These are phyloP conservation scores for Fusarium armeniacum DNA, from an alignment of 2,329 filamentous ascomycete species.

Conservation along the genomic window DNA sequence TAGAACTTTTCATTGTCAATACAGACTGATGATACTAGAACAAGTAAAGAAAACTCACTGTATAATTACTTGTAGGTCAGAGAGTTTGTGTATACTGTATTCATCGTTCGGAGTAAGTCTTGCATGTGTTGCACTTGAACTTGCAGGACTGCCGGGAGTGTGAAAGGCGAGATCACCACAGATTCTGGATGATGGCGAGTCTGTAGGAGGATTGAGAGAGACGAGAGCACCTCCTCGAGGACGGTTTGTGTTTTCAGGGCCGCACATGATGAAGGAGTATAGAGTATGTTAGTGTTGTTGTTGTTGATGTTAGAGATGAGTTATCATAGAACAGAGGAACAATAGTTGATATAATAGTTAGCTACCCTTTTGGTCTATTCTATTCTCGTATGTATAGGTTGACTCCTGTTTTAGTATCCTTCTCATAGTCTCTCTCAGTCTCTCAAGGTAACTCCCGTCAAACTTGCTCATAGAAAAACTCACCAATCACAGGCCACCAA, in stretches of 20 bases:
- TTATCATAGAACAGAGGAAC: background rate
- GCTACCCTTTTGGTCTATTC: background rate
- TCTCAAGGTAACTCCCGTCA: slow-evolving; percentile 22
- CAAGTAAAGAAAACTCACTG: slow-evolving; percentile 55
- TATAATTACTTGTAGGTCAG: slow-evolving; percentile 58
- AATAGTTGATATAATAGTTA: background rate
- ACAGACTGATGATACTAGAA: no score
- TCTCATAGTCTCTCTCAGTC: slow-evolving; percentile 44
- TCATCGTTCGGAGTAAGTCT: slow-evolving; percentile 55
- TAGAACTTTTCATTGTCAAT: slow-evolving; percentile 51
- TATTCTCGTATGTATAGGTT: no score
- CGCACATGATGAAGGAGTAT: slow-evolving; percentile 59
- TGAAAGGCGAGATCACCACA: slow-evolving; percentile 61
- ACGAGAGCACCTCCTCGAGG: slow-evolving; percentile 63
- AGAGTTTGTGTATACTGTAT: slow-evolving; percentile 32
- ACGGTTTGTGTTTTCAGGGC: slow-evolving; percentile 57
- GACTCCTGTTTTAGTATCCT: slow-evolving; percentile 14
- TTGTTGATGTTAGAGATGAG: background rate
- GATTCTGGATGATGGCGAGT: slow-evolving; percentile 27
- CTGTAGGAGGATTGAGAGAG: slow-evolving; percentile 56
- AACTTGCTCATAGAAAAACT: slow-evolving; percentile 41
- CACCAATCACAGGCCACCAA: slow-evolving; percentile 51
- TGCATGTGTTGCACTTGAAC: slow-evolving; percentile 59
- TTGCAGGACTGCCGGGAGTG: slow-evolving; percentile 56
- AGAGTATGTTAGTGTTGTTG: background rate